These are phyloP conservation scores for Oryza coarctata DNA, from an alignment of 176 grass and related monocot genomes.

Conservation along the genomic window DNA sequence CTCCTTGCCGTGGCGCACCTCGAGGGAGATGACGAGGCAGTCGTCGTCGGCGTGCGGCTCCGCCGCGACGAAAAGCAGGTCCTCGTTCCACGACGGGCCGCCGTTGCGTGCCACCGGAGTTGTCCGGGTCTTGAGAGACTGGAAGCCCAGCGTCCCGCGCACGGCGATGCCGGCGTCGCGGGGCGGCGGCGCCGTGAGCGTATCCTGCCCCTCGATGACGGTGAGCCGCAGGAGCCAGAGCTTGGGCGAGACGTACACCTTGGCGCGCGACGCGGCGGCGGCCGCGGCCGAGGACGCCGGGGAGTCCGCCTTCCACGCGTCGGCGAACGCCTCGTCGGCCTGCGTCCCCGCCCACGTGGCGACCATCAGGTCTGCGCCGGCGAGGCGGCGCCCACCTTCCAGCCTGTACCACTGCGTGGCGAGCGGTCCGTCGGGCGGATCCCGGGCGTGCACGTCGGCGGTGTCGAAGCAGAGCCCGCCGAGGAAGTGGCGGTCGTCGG, in stretches of 20 bases:
- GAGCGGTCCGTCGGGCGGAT: conserved; percentile 70
- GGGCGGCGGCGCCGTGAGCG: conserved; percentile 46
- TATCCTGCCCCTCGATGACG: conserved; percentile 87
- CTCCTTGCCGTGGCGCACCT: conserved; percentile 74
- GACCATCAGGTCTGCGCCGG: conserved; percentile 76
- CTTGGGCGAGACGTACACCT: conserved; percentile 86
- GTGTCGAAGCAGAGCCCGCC: conserved; percentile 92
- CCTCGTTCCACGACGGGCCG: conserved; percentile 84
- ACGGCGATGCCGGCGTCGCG: conserved; percentile 66
- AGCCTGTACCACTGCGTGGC: conserved; percentile 92
- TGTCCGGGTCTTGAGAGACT: conserved; percentile 52
- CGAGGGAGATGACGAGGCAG: conserved; percentile 66
- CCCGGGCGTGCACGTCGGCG: conserved; percentile 66
- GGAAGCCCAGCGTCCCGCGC: conserved; percentile 60
- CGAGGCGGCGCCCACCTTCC: conserved; percentile 50
- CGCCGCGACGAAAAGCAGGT: conserved; percentile 78
- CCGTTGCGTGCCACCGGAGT: conserved; percentile 52
- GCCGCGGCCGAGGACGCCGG: conserved; percentile 18
- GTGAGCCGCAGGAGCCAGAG: conserved; percentile 81
- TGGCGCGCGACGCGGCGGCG: conserved; percentile 50
- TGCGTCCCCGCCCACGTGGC: conserved; percentile 92
- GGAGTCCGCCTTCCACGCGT: conserved; percentile 87
- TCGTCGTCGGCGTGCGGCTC: conserved; percentile 76
- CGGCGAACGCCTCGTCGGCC: conserved; percentile 82
- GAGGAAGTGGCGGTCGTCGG: conserved; percentile 68